Percentiles rank a stretch among this genome's conserved stretches.
These are phyloP conservation scores for Neurospora crassa DNA, from an alignment of 2,329 filamentous ascomycete genomes.

Conservation along the genomic window DNA sequence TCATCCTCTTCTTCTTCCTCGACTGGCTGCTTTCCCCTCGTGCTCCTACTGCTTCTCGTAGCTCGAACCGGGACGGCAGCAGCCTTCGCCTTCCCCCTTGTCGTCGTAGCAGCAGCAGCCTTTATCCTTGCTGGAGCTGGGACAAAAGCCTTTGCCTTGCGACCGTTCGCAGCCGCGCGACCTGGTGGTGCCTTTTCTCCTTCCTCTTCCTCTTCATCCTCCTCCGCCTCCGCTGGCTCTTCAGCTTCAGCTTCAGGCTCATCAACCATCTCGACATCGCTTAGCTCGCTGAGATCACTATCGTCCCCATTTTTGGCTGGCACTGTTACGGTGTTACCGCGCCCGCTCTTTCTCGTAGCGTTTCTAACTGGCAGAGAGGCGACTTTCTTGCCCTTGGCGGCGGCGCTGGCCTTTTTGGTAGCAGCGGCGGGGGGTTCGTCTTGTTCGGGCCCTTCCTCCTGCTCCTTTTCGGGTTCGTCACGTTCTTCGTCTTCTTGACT, in stretches of 20 bases:
- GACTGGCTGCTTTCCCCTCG: conserved; percentile 8
- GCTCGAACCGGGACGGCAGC: conserved; percentile 1
- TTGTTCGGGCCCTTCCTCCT: neutral
- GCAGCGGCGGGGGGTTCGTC: neutral
- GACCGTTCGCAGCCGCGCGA: neutral
- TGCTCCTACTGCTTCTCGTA: conserved; percentile 5
- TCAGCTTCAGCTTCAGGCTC: neutral
- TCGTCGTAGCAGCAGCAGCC: neutral
- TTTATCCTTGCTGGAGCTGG: neutral
- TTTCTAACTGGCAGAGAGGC: neutral
- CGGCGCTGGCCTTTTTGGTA: neutral
- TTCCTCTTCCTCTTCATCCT: neutral
- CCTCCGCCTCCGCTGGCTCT: neutral
- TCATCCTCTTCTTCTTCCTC: neutral
- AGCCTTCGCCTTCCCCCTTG: conserved; percentile 8
- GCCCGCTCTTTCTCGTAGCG: neutral
- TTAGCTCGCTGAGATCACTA: neutral
- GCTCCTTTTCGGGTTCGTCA: neutral
- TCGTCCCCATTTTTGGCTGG: neutral
- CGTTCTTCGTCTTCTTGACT: neutral
- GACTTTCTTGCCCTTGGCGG: neutral
- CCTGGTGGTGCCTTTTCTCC: neutral
- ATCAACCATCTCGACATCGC: conserved; percentile 3
- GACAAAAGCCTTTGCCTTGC: neutral
- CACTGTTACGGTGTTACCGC: neutral